These are phyloP conservation scores for Wickerhamomyces xylosicus DNA, from an alignment of 805 yeast genomes.

Conservation along the genomic window DNA sequence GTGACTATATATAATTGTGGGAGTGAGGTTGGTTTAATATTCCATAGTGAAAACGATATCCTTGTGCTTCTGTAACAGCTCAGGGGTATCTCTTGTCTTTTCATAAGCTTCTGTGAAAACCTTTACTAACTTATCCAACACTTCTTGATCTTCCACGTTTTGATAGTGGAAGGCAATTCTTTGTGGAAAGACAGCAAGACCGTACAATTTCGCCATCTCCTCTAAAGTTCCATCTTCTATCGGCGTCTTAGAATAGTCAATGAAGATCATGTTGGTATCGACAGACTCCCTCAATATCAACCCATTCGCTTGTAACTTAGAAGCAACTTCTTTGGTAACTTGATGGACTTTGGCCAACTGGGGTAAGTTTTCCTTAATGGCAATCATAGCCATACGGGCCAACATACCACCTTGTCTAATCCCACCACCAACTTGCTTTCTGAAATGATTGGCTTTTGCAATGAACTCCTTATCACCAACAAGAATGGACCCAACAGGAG, in stretches of 20 bases:
- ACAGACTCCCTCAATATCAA: conserved; percentile 58
- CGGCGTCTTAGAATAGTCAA: conserved; percentile 37
- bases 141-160: conserved; percentile 7
- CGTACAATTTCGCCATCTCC: conserved; percentile 43
- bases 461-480: conserved; percentile 58
- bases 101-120: conserved; percentile 30
- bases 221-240: conserved; percentile 47
- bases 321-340: conserved; percentile 40
- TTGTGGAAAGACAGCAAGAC: conserved; percentile 48
- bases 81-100: conserved; percentile 5
- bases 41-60: conserved; percentile 23
- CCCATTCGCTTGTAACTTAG: conserved; percentile 40
- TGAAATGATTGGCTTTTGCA: conserved; percentile 70
- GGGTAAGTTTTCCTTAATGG: conserved; percentile 59
- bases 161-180: conserved; percentile 54
- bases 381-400: conserved; percentile 67
- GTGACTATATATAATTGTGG: no score
- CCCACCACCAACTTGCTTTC: conserved; percentile 92
- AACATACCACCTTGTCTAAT: conserved; percentile 80
- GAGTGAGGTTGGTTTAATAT: no score
- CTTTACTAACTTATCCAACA: conserved; percentile 16
- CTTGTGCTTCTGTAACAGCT: conserved; percentile 9
- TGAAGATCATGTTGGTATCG: conserved; percentile 75
- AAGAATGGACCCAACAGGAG: conserved; percentile 85
- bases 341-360: conserved; percentile 36